Percentiles rank a stretch among this genome's conserved stretches.
Conservation (phyloP, 2,329 filamentous ascomycete species). For the Fusarium phyllophilum region DNA sequence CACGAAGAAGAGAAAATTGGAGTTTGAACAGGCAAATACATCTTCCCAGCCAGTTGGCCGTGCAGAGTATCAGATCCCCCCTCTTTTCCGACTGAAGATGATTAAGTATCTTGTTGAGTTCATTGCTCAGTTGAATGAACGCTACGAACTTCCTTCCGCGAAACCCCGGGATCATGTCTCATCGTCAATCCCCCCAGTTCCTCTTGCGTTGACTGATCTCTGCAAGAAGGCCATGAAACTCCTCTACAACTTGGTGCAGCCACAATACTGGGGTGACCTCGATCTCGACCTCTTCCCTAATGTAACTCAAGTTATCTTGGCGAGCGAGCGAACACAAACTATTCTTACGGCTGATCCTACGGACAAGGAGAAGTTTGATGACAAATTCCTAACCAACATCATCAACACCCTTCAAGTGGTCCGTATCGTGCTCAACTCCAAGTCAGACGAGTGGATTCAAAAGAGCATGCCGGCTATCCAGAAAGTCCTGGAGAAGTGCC, state of each 20-base stretch:
- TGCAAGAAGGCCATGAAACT: constrained; percentile 86
- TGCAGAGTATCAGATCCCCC: constrained; percentile 74
- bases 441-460: constrained; percentile 90
- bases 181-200: constrained; percentile 56
- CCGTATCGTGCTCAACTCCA: constrained; percentile 87
- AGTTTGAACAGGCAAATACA: constrained; percentile 66
- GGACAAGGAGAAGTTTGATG: constrained; percentile 79
- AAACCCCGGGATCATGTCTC: constrained; percentile 67
- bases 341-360: constrained; percentile 68
- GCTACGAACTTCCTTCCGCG: constrained; percentile 79
- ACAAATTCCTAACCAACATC: constrained; percentile 86
- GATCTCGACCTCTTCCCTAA: constrained; percentile 93
- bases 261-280: constrained; percentile 89
- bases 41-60: constrained; percentile 65
- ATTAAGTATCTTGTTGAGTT: constrained; percentile 96
- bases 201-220: constrained; percentile 75
- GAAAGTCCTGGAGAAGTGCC: constrained; percentile 87
- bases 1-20: constrained; percentile 79
- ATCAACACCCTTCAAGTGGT: constrained; percentile 95
- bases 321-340: constrained; percentile 77
- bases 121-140: constrained; percentile 88
- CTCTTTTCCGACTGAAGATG: constrained; percentile 77
- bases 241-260: constrained; percentile 84
- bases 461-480: constrained; percentile 81
- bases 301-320: constrained; percentile 85